Evolutionary conservation across 2,329 filamentous ascomycete species (phyloP), one percentile per base, ranked within the genome.

Genomic region (Blastomyces gilchristii): DNA sequence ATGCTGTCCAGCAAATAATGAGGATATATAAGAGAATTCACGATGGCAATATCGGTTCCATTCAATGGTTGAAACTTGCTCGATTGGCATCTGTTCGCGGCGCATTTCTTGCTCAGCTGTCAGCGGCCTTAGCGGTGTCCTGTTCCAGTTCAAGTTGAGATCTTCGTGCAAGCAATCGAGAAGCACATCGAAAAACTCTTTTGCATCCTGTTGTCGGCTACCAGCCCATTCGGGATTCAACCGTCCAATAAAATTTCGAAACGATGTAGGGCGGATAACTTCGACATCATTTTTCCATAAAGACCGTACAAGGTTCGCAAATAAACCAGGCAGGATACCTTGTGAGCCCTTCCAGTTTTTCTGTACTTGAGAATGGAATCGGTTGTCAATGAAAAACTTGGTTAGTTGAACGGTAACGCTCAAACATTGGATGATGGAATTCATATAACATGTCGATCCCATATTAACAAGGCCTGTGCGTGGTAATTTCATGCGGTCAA

Each of bases 401-500:
- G 82, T 84, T 52, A 87, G 74, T 22, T 81, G 78, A 9, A 81
- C 77, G 0, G 91, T 93, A 1, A 87, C 87, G 64, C 89, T 88
- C 22, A 97, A 78, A 65, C 88, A 89, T 74, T 97, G 93, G 34
- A 97, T 80, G 0, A 87, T 87, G n/a, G 90, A 87, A 74, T 96
- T 97, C 80, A 94, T 91, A 72, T 96, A 97, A 73, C 93, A 97
- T 67, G 89, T 92, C 57, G 88, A 87, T 0, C 86, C 85, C 50
- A 91, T 89, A 69, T 97, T 97, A 64, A 85, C 78, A 14, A 97
- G 81, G 0, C 93, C 92, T 12, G 90, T 88, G 45, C 80, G 79
- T n/a, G 86, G 82, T 68, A 85, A 79, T 73, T 77, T 77, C 37
- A 79, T 75, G 16, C 76, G 73, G 64, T 77, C 77, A 58, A 79